Evolutionary conservation across 2,329 filamentous ascomycete genomes (phyloP).

Genomic region (Ilyonectria destructans): DNA sequence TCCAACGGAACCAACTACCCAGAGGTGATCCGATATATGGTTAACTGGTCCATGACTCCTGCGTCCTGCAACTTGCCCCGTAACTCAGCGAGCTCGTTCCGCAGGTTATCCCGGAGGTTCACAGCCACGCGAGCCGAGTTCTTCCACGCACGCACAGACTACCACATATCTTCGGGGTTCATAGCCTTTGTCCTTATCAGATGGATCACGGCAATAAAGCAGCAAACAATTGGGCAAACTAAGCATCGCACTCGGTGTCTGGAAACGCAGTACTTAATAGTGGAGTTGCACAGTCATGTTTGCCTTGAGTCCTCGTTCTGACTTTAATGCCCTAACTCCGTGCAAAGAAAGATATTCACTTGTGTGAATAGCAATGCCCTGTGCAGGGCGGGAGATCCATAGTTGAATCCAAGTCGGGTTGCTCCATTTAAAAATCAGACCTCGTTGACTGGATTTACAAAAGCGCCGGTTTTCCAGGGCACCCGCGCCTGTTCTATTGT

Average conservation of each 20-base stretch:
- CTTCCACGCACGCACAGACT: neutral
- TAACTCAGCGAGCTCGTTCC: neutral
- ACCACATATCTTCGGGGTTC: too few relatives aligned
- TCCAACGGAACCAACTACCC: neutral
- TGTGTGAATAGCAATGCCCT: too few relatives aligned
- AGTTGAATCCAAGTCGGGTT: neutral
- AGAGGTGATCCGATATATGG: neutral
- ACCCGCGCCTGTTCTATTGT: conserved; percentile 7
- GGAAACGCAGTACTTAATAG: too few relatives aligned
- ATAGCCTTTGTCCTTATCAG: too few relatives aligned
- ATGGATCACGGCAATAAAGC: too few relatives aligned
- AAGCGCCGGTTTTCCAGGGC: neutral
- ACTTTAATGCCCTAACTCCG: too few relatives aligned
- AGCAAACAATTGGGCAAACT: too few relatives aligned
- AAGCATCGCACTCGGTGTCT: too few relatives aligned
- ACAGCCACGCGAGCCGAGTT: neutral
- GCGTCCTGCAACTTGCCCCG: neutral
- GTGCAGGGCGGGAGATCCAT: too few relatives aligned
- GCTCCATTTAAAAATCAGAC: neutral
- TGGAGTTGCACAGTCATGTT: too few relatives aligned
- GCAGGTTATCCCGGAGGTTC: neutral
- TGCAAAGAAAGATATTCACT: too few relatives aligned
- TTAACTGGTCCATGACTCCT: neutral
- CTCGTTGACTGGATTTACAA: neutral
- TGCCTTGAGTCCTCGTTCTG: too few relatives aligned